These are phyloP conservation scores for Chaetomium cochliodes DNA, from an alignment of 495 filamentous ascomycete species.

Conservation along the genomic window DNA sequence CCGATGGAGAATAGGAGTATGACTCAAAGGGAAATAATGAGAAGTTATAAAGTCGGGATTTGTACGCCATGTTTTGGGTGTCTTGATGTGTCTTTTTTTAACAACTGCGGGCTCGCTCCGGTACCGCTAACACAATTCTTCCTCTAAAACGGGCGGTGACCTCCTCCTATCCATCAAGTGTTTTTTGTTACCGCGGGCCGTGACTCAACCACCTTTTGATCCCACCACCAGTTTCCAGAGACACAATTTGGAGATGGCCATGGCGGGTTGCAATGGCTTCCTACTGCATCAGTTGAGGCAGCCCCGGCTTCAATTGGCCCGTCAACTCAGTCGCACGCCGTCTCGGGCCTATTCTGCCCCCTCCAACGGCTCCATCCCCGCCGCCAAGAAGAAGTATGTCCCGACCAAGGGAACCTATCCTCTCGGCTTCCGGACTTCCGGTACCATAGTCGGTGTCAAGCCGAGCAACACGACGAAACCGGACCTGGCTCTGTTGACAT, in stretches of 20 bases:
- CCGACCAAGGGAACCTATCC: conserved; percentile 84
- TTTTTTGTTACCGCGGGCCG: conserved; percentile 5
- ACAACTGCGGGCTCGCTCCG: conserved; percentile 20
- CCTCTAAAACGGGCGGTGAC: conserved; percentile 14
- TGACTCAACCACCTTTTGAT: conserved; percentile 10
- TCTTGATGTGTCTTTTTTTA: background rate
- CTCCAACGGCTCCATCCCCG: conserved; percentile 61
- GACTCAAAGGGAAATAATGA: background rate
- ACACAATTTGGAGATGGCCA: conserved; percentile 19
- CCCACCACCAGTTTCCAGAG: background rate
- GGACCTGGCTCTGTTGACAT: conserved; percentile 85
- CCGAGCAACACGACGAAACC: conserved; percentile 82
- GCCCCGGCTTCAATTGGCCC: conserved; percentile 31
- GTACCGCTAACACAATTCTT: conserved; percentile 22
- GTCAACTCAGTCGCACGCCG: conserved; percentile 10
- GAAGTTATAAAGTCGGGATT: background rate
- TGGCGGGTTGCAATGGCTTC: conserved; percentile 31
- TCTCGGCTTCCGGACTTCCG: conserved; percentile 82
- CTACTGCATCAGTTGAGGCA: conserved; percentile 35
- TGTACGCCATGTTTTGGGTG: background rate
- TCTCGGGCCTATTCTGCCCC: conserved; percentile 59
- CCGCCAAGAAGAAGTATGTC: conserved; percentile 80
- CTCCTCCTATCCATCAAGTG: background rate
- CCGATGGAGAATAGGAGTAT: too few relatives aligned
- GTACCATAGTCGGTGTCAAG: conserved; percentile 92